Evolutionary conservation across 495 filamentous ascomycete genomes (phyloP), one percentile per base, ranked within the genome.

Genomic region (Schizothecium vesticola): DNA sequence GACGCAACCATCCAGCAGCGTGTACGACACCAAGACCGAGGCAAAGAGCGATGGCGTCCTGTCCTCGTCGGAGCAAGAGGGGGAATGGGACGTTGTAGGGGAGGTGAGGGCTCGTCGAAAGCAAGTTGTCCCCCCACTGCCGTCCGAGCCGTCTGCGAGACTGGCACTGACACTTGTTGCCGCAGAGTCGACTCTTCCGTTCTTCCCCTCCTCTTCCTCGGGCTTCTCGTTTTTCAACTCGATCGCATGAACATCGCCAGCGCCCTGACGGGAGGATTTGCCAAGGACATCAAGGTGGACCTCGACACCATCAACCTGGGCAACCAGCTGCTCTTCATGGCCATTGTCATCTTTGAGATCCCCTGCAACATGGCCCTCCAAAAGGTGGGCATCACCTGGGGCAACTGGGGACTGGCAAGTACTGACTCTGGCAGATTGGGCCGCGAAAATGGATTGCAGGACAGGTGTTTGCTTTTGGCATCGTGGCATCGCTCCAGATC

Each of bases 281-380:
- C 43, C 43, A 51, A n/a, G 43, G 43, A 51, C 6, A 51, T 51
- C 43, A 51, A 51, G 6, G 43, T 51, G 6, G 80, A 71, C 5
- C 81, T 80, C 0, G 78, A 84, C 60, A 81, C 84, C 67, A 76
- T 86, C 64, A 87, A 87, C 36, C 65, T 84, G 29, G 85, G 85
- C 0, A 78, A 81, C 1, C 83, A 86, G 66, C 69, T 87, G 13
- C 74, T 86, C 2, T 84, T 81, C 0, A 78, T 80, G 10, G 82
- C 83, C 10, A 85, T 86, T 24, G 84, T 86, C 8, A 67, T 86
- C 24, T 77, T 80, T 0, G 85, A 86, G 61, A 84, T 87, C 19
- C 83, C 83, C 0, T 82, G 77, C 22, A 86, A 86, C 63, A 80
- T 85, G 1, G 75, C 83, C 2, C 72, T 86, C 12, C 82, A 86